Conservation (phyloP, 164 flowering plant species). For the Taxillus chinensis region DNA sequence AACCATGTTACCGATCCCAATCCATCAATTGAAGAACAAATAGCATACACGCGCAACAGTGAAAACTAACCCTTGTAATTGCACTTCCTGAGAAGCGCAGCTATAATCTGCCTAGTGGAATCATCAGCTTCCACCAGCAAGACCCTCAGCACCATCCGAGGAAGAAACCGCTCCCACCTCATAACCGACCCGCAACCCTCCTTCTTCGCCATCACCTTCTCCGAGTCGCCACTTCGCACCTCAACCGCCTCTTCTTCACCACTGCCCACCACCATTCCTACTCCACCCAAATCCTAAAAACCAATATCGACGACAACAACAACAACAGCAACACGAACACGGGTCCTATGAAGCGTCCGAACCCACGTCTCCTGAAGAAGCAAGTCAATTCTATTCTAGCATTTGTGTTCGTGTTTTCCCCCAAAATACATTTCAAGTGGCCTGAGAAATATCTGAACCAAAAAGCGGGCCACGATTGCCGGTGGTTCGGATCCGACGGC, state of each 20-base stretch:
- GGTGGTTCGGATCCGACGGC: no score
- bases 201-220: conserved; percentile 5
- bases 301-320: no score
- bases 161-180: conserved; percentile 59
- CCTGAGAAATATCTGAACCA: no score
- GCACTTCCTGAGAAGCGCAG: conserved; percentile 77
- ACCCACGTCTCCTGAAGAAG: no score
- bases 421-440: no score
- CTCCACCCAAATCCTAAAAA: not conserved
- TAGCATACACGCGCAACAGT: not conserved
- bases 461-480: no score
- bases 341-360: no score
- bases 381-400: no score
- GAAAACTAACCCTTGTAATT: conserved; percentile 48
- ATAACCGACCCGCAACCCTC: conserved; percentile 12
- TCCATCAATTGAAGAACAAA: not conserved
- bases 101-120: conserved; percentile 65
- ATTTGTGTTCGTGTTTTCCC: no score
- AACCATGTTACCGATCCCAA: not conserved
- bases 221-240: conserved; percentile 10
- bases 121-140: conserved; percentile 79
- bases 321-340: no score
- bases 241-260: conserved; percentile 10
- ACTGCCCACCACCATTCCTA: conserved; percentile 22
- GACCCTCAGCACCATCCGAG: conserved; percentile 45